Base-by-base conservation (phyloP, 1,139 yeast species). In the Candida glucosophila region DNA sequence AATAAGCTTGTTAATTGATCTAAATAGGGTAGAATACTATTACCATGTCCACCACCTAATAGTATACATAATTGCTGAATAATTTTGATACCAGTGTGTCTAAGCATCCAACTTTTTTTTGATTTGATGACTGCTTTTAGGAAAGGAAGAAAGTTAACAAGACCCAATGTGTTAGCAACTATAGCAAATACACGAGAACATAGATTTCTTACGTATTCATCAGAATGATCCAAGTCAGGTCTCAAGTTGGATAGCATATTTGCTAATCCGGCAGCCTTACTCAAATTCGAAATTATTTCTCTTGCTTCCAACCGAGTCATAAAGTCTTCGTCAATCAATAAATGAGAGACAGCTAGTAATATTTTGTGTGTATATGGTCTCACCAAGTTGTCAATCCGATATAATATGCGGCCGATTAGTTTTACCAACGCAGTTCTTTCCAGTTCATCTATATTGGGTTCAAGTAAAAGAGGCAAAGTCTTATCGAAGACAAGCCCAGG, bases 111-210 rank as follows among this genome's bases (percentile, higher is more conserved):
- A 29, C 77, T 73, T 44, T 78, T 81, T 41, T 75, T 77, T 0
- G 95, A 80, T 29, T 67, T 67, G 29, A 92, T 77, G 2, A 85
- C 92, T 0, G 96, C 95, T 33, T 67, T 72, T 18, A 90, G 49
- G 45, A 90, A 86, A 1, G 96, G 96, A 10, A 90, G 43, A 26
- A 85, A 51, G 3, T 71, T 57, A 2, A 72, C 75, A 6, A 86
- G 57, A 1, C 97, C 96, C 16, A 86, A 51, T 0, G 95, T 73
- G 28, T 74, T 72, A 1, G 95, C 88, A 3, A 82, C 90, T 5
- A 86, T 81, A 0, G 97, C 95, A 49, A 88, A 65, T 0, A 88
- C 73, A 30, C 92, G 58, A 0, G 95, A 73, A 0, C 94, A 77
- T 1, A 77, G 63, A 40, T 80, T 80, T 29, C 97, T 62, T 4